Evolutionary conservation across 2,329 filamentous ascomycete species (phyloP).

Genomic region (Aspergillus sp.): DNA sequence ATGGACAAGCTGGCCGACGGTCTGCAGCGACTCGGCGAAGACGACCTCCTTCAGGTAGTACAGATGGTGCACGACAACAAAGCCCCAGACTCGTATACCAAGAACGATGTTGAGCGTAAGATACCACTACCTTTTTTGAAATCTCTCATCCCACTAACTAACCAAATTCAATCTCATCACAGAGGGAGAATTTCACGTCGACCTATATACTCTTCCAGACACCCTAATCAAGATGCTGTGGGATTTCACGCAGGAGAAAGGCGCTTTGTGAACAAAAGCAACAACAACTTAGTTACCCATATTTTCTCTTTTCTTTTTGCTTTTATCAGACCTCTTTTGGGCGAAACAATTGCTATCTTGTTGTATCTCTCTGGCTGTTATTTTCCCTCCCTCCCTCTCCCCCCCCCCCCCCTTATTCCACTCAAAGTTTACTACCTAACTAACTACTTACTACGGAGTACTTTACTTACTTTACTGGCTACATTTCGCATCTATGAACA

Average conservation of each 20-base stretch:
- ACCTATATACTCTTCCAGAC: conserved; percentile 96
- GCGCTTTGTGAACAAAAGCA: conserved; percentile 33
- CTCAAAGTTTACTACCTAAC: neutral
- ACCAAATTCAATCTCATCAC: conserved; percentile 39
- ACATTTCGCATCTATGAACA: neutral
- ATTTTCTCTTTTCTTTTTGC: conserved; percentile 10
- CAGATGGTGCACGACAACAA: conserved; percentile 99
- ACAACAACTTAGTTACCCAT: neutral
- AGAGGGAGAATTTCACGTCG: conserved; percentile 97
- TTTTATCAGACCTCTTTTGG: neutral
- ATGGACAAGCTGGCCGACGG: conserved; percentile 97
- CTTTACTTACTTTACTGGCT: neutral
- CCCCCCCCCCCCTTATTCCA: neutral
- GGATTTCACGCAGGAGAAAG: conserved; percentile 69
- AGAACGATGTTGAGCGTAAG: conserved; percentile 94
- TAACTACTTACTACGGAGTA: neutral
- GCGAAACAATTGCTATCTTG: conserved; percentile 5
- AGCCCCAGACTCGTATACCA: conserved; percentile 88
- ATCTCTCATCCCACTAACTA: conserved; percentile 4
- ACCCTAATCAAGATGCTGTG: conserved; percentile 87
- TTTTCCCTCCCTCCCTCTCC: neutral
- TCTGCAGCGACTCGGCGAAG: conserved; percentile 83
- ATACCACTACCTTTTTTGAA: conserved; percentile 25
- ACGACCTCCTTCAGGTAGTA: conserved; percentile 90
- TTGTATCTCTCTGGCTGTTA: conserved; percentile 4